These are phyloP conservation scores for Trichophyton rubrum DNA, from an alignment of 2,329 filamentous ascomycete genomes.

Conservation along the genomic window DNA sequence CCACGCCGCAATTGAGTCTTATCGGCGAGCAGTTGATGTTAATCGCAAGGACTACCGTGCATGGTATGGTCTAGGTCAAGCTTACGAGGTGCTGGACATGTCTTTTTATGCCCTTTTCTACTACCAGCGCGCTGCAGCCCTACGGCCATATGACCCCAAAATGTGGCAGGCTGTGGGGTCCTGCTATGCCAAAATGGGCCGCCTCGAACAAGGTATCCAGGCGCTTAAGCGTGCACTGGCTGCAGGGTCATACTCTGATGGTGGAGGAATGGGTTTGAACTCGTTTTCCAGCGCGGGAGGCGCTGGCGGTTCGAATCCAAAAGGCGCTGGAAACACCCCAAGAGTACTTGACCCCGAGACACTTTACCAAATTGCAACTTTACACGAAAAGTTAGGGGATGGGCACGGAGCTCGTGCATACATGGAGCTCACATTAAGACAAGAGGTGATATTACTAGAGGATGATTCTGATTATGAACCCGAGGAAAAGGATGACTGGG, in stretches of 20 bases:
- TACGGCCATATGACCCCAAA: conserved; percentile 93
- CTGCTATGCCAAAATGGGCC: conserved; percentile 79
- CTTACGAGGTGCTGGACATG: conserved; percentile 97
- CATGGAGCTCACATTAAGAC: conserved; percentile 90
- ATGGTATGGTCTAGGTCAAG: conserved; percentile 94
- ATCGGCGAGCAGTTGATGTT: conserved; percentile 85
- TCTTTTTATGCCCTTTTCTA: conserved; percentile 95
- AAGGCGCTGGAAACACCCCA: conserved; percentile 19
- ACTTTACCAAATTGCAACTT: conserved; percentile 72
- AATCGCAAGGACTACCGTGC: conserved; percentile 94
- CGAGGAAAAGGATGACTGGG: conserved; percentile 42
- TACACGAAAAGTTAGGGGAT: conserved; percentile 73
- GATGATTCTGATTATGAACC: conserved; percentile 27
- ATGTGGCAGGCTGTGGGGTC: conserved; percentile 97
- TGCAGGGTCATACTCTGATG: conserved; percentile 75
- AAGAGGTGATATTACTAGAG: conserved; percentile 61
- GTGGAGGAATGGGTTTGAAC: conserved; percentile 28
- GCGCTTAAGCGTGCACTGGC: conserved; percentile 84
- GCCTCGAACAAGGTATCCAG: conserved; percentile 82
- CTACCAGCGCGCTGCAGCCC: conserved; percentile 84
- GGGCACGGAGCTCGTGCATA: conserved; percentile 74
- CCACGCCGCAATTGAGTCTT: conserved; percentile 93
- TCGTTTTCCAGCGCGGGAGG: conserved; percentile 29
- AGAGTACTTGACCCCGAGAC: conserved; percentile 73
- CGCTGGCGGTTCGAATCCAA: conserved; percentile 24